A percentile compares a stretch with the other conserved stretches of the same genome.
phyloP scores from a whole-genome alignment of 1,284 basidiomycete species.

The Puccinia triticina region DNA sequence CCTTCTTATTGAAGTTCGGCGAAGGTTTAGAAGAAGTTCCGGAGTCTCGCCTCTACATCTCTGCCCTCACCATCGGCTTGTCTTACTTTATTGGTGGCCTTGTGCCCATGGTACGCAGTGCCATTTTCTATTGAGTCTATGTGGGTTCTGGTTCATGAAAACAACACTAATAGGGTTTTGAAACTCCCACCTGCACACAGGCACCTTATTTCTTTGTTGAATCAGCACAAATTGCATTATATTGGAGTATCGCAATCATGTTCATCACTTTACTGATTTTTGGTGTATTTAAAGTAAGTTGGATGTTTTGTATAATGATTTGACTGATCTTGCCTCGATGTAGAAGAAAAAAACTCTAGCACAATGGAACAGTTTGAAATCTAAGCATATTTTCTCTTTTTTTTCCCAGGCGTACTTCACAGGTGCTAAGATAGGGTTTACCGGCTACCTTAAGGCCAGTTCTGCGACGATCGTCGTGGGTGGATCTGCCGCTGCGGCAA shows the following conservation, averaged over 20 bases:
- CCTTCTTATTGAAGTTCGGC: constrained; percentile 90
- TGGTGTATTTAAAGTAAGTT: constrained; percentile 44
- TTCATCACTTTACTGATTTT: constrained; percentile 40
- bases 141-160: not conserved
- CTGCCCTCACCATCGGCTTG: constrained; percentile 87
- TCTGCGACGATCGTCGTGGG: constrained; percentile 40
- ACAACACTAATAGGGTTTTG: not conserved
- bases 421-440: constrained; percentile 34
- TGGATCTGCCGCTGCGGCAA: constrained; percentile 47
- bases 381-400: not conserved
- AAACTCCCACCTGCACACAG: constrained; percentile 61
- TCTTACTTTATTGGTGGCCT: constrained; percentile 83
- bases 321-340: not conserved
- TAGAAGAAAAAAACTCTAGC: not conserved
- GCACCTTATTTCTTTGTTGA: constrained; percentile 86
- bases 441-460: constrained; percentile 41
- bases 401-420: constrained; percentile 40
- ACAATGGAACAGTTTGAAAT: not conserved
- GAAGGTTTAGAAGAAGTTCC: constrained; percentile 87
- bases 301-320: not conserved
- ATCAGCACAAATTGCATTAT: constrained; percentile 61
- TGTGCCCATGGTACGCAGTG: constrained; percentile 62
- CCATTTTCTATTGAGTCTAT: not conserved
- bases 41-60: constrained; percentile 71
- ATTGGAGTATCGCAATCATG: constrained; percentile 45